These are phyloP conservation scores for Penicillium steckii DNA, from an alignment of 495 filamentous ascomycete genomes.

Conservation along the genomic window DNA sequence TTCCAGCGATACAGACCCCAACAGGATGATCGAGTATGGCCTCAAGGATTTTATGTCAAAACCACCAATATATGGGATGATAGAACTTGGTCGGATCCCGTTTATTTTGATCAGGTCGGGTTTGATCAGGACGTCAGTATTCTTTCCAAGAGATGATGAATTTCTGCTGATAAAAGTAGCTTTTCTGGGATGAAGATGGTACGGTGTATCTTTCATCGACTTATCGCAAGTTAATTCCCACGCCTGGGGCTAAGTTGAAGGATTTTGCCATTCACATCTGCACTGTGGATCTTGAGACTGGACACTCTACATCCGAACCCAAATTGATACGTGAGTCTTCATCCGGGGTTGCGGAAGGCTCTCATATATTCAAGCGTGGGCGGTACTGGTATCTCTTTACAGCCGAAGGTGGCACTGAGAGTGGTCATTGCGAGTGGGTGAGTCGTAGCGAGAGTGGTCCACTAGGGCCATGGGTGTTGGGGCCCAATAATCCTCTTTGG, in stretches of 20 bases:
- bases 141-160: not conserved
- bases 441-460: constrained; percentile 37
- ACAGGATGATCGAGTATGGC: constrained; percentile 42
- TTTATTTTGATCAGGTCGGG: constrained; percentile 48
- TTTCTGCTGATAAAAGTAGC: constrained; percentile 11
- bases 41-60: constrained; percentile 47
- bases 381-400: constrained; percentile 68
- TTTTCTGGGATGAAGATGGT: constrained; percentile 43
- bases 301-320: constrained; percentile 32
- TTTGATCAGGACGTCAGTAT: constrained; percentile 47
- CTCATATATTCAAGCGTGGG: constrained; percentile 63
- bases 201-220: constrained; percentile 40
- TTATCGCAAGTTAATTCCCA: constrained; percentile 32
- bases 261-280: constrained; percentile 43
- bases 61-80: constrained; percentile 49
- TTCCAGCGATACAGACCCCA: constrained; percentile 44
- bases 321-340: constrained; percentile 55
- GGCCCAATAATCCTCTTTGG: constrained; percentile 37
- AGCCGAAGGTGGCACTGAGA: constrained; percentile 63
- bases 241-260: constrained; percentile 23
- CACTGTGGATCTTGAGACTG: constrained; percentile 37
- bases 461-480: constrained; percentile 55
- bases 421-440: constrained; percentile 52
- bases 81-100: constrained; percentile 45
- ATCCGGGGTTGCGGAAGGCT: constrained; percentile 58